A percentile compares a stretch with the other conserved stretches of the same genome.
phyloP scores from a whole-genome alignment of 2,329 filamentous ascomycete species.

The Meredithiella fracta region DNA sequence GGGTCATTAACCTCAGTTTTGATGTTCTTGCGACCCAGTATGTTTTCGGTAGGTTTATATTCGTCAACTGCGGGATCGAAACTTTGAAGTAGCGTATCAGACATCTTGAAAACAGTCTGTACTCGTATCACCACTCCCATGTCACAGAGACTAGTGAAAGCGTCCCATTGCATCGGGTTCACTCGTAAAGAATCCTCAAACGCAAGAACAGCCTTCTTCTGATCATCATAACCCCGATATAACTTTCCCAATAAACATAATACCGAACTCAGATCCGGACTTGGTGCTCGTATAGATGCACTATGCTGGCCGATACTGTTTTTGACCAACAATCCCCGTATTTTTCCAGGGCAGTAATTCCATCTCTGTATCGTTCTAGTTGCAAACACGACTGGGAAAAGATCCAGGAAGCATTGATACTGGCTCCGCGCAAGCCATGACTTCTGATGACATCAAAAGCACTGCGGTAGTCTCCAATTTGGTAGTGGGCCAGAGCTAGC shows the following conservation, averaged over 20 bases:
- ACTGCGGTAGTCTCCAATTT: slow-evolving; percentile 65
- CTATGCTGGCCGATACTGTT: slow-evolving; percentile 72
- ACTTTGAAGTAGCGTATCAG: slow-evolving; percentile 33
- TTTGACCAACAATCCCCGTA: slow-evolving; percentile 55
- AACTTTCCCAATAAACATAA: slow-evolving; percentile 74
- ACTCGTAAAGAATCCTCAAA: slow-evolving; percentile 78
- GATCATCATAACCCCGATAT: slow-evolving; percentile 65
- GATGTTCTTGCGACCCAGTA: slow-evolving; percentile 13
- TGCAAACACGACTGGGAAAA: slow-evolving; percentile 79
- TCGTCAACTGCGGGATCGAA: slow-evolving; percentile 23
- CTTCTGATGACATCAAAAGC: slow-evolving; percentile 70
- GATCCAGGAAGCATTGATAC: slow-evolving; percentile 78
- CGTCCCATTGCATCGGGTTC: slow-evolving; percentile 98
- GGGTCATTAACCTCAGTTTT: slow-evolving; percentile 26
- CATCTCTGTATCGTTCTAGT: slow-evolving; percentile 64
- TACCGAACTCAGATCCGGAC: slow-evolving; percentile 73
- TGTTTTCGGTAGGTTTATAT: slow-evolving; percentile 9
- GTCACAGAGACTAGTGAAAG: slow-evolving; percentile 76
- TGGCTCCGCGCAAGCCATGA: slow-evolving; percentile 50
- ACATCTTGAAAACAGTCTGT: slow-evolving; percentile 72
- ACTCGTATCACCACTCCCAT: slow-evolving; percentile 68
- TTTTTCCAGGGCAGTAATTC: slow-evolving; percentile 73
- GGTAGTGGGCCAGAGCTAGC: slow-evolving; percentile 68
- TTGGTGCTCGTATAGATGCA: slow-evolving; percentile 53
- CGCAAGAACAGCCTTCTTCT: slow-evolving; percentile 66